Base-by-base conservation (phyloP, 2,329 filamentous ascomycete genomes). In the Fusarium paranaense region DNA sequence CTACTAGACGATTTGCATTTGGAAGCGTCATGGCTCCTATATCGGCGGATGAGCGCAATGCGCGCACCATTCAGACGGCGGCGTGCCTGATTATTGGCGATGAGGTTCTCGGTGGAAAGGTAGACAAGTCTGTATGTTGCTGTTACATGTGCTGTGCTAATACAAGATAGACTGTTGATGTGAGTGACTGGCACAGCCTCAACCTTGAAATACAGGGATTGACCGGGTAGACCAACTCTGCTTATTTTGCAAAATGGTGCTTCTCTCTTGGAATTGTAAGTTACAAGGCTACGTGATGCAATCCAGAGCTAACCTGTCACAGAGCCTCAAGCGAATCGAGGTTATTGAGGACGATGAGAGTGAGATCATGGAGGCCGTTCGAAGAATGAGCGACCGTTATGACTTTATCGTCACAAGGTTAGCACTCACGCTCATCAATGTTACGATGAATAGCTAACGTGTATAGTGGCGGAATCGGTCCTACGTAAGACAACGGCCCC, bases 81-180 rank as follows among this genome's bases (percentile, higher is more conserved):
- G 96, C 93, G 66, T 97, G 95, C 82, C 85, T 98, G 73, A 95
- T 99, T 69, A 98, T 99, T 78, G 96, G 96, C n/a, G 96, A 98
- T 84, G 96, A 98, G 83, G 95, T 98, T 6, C 87, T 98, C 5
- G 95, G 95, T 25, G 96, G 97, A 78, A 98, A 98, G 92, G 95
- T 95, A 82, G 73, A 57, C 37, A 22, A 22, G 18, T 30, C 20
- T 9, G 47, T 18, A 38, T 47, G 61, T 63, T 67, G 16, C 20
- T 20, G 40, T 30, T 33, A 9, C 9, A 22, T 6, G 30, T 33
- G 42, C 45, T 70, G 14, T 73, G 40, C 72, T 62, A 54, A 32
- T 22, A 13, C 54, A 32, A 32, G 35, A 32, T 60, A 84, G 81
- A 82, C 81, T 56, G 82, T 85, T 59, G 84, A 85, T 80, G 84